These are phyloP conservation scores for Salvia miltiorrhiza DNA, from an alignment of 257 asterid genomes.

Conservation along the genomic window DNA sequence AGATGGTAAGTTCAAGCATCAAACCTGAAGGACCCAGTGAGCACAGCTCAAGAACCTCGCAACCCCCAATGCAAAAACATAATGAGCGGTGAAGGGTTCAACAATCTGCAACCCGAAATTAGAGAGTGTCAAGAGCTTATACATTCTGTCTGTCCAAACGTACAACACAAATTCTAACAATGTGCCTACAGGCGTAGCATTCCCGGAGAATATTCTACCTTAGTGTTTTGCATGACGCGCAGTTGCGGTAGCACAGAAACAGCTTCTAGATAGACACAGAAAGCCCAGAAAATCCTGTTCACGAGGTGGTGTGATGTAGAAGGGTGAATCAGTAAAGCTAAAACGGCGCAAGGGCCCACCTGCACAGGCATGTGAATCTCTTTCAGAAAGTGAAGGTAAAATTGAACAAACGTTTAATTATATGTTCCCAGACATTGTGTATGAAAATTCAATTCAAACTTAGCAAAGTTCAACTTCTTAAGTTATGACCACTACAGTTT, in stretches of 20 bases:
- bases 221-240: slow-evolving; percentile 72
- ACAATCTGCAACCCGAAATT: slow-evolving; percentile 47
- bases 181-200: not conserved
- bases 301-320: slow-evolving; percentile 58
- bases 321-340: slow-evolving; percentile 63
- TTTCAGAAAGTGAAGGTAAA: slow-evolving; percentile 7
- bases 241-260: slow-evolving; percentile 73
- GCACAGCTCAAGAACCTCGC: slow-evolving; percentile 84
- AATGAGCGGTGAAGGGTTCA: slow-evolving; percentile 80
- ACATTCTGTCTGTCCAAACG: slow-evolving; percentile 3
- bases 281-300: slow-evolving; percentile 72
- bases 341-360: slow-evolving; percentile 62
- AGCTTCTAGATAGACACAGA: slow-evolving; percentile 77
- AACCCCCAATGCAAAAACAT: slow-evolving; percentile 74
- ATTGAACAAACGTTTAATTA: not conserved
- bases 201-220: slow-evolving; percentile 32
- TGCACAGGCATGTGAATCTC: slow-evolving; percentile 26
- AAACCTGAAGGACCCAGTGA: slow-evolving; percentile 85
- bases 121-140: not conserved
- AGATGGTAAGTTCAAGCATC: slow-evolving; percentile 15
- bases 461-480: not conserved
- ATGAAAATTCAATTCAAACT: not conserved
- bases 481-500: not conserved
- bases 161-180: not conserved
- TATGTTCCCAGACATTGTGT: not conserved